A percentile compares a stretch with the other conserved stretches of the same genome.
phyloP scores from a whole-genome alignment of 148 eudicot species.

The Chenopodium suecicum region DNA sequence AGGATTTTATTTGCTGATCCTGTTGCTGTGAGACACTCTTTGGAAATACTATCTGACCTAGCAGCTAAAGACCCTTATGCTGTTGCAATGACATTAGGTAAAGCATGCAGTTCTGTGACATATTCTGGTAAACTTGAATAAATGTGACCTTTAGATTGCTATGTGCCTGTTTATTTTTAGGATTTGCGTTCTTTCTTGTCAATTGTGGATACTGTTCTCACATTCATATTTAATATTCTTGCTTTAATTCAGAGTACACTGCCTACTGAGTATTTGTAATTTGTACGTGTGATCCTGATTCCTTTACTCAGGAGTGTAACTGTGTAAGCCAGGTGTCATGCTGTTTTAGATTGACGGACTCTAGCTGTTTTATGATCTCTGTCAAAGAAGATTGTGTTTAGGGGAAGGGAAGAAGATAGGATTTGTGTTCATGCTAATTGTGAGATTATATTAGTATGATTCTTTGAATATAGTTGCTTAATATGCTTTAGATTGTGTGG shows the following conservation, averaged over 20 bases:
- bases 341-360: background rate
- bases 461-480: background rate
- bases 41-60: constrained; percentile 84
- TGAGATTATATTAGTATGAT: background rate
- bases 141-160: too few relatives aligned
- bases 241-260: background rate
- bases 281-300: background rate
- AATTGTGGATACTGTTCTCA: background rate
- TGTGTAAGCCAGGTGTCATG: background rate
- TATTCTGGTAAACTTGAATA: background rate
- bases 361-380: background rate
- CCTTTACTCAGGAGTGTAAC: background rate
- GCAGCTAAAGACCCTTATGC: constrained; percentile 93
- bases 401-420: background rate
- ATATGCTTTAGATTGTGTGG: background rate
- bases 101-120: constrained; percentile 12
- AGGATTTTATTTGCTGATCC: constrained; percentile 95
- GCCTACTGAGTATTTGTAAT: background rate
- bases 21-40: constrained; percentile 92
- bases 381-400: background rate
- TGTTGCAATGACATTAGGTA: constrained; percentile 95
- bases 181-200: background rate
- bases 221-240: background rate
- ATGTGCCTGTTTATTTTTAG: background rate
- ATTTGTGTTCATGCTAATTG: background rate